Evolutionary conservation across 306 rosid genomes (phyloP).

Genomic region (Notholithocarpus densiflorus): DNA sequence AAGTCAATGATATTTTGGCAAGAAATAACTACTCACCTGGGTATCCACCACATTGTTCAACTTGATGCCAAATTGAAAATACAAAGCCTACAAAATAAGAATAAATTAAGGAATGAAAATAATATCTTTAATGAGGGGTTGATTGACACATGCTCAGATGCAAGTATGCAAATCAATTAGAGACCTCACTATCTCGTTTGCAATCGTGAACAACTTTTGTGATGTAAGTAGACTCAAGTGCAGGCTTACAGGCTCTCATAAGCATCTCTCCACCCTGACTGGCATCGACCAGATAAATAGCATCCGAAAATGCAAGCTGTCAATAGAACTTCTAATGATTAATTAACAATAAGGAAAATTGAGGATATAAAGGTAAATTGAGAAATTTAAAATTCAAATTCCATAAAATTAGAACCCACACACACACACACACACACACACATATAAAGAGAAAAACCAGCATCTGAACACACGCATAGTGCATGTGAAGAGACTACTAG

Average conservation of each 20-base stretch:
- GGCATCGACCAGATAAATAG: slow-evolving; percentile 92
- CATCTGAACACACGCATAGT: no score
- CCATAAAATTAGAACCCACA: no score
- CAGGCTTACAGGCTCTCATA: slow-evolving; percentile 91
- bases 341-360: no score
- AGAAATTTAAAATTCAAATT: no score
- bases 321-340: not conserved
- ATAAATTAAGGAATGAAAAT: slow-evolving; percentile 14
- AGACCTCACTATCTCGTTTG: slow-evolving; percentile 98
- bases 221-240: slow-evolving; percentile 86
- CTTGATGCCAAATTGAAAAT: slow-evolving; percentile 96
- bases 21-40: slow-evolving; percentile 59
- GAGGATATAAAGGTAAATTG: no score
- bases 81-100: slow-evolving; percentile 69
- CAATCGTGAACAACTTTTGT: slow-evolving; percentile 98
- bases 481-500: not conserved
- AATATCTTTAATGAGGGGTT: not conserved
- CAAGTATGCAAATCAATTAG: slow-evolving; percentile 26
- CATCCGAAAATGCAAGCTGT: slow-evolving; percentile 97
- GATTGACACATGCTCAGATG: slow-evolving; percentile 8
- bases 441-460: no score
- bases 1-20: not conserved
- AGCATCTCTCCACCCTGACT: slow-evolving; percentile 79
- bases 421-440: no score
- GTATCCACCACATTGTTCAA: slow-evolving; percentile 96